A percentile compares a stretch with the other conserved stretches of the same genome.
These are phyloP conservation scores for Fusarium sp. DNA, from an alignment of 2,329 filamentous ascomycete species.

Conservation along the genomic window DNA sequence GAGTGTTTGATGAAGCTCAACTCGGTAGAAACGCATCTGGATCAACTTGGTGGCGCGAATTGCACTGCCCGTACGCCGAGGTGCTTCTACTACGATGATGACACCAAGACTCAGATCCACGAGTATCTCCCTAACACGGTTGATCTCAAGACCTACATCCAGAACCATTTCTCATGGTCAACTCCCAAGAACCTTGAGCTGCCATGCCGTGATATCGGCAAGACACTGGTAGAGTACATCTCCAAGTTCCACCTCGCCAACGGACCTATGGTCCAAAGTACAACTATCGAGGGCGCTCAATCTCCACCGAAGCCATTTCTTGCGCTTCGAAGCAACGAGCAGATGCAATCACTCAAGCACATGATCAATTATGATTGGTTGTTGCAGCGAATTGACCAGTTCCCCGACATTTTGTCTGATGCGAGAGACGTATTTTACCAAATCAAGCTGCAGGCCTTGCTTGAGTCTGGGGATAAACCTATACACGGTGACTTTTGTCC, in stretches of 20 bases:
- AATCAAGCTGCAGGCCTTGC: neutral
- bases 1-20: neutral
- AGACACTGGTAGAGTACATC: neutral
- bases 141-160: neutral
- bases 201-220: neutral
- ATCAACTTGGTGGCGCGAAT: neutral
- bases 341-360: slow-evolving; percentile 11
- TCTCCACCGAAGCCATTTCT: neutral
- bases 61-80: neutral
- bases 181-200: neutral
- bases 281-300: fast-evolving
- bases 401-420: neutral
- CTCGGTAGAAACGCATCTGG: fast-evolving
- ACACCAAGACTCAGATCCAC: neutral
- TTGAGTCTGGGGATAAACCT: neutral
- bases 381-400: neutral
- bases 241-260: neutral
- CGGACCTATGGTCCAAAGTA: neutral
- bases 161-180: neutral
- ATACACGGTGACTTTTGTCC: slow-evolving; percentile 8
- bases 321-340: neutral
- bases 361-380: slow-evolving; percentile 13
- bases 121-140: neutral
- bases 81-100: neutral
- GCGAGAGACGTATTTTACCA: neutral